phyloP scores from a whole-genome alignment of 2,329 filamentous ascomycete genomes.

The Mycosphaerella arachidis region DNA sequence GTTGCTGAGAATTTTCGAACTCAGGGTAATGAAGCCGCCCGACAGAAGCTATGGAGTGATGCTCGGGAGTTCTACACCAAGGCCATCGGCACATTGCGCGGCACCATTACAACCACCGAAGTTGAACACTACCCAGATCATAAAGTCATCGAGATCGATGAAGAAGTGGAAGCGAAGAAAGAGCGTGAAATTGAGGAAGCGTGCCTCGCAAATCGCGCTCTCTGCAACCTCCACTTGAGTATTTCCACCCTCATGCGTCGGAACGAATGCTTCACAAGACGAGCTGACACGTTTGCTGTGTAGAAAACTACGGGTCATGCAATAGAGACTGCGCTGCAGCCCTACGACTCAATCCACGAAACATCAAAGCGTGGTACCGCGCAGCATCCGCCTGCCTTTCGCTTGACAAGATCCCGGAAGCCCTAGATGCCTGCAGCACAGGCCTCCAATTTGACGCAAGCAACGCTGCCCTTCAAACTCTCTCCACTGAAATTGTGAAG shows the following conservation, averaged over 20 bases:
- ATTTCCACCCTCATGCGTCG: slow-evolving; percentile 24
- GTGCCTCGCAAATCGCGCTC: slow-evolving; percentile 79
- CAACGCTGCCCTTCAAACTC: slow-evolving; percentile 62
- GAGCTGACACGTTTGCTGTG: slow-evolving; percentile 16
- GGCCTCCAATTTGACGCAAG: slow-evolving; percentile 67
- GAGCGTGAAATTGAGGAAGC: slow-evolving; percentile 66
- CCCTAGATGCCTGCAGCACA: slow-evolving; percentile 69
- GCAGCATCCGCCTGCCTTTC: slow-evolving; percentile 72
- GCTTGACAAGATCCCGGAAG: slow-evolving; percentile 73
- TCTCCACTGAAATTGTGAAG: slow-evolving; percentile 60
- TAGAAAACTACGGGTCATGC: slow-evolving; percentile 80
- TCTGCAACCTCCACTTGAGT: slow-evolving; percentile 82
- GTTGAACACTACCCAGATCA: slow-evolving; percentile 3
- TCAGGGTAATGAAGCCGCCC: slow-evolving; percentile 86
- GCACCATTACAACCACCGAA: slow-evolving; percentile 15
- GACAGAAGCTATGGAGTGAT: slow-evolving; percentile 67
- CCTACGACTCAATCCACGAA: slow-evolving; percentile 70
- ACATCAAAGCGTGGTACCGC: slow-evolving; percentile 89
- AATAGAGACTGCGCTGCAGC: slow-evolving; percentile 79
- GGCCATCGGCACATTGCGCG: slow-evolving; percentile 64
- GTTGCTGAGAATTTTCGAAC: slow-evolving; percentile 81
- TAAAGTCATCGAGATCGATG: slow-evolving; percentile 48
- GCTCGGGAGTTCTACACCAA: slow-evolving; percentile 90
- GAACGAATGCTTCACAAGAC: neutral
- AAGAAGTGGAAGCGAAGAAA: slow-evolving; percentile 56